Evolutionary conservation across 1,284 basidiomycete genomes (phyloP).

Genomic region (Porodaedalea pini): DNA sequence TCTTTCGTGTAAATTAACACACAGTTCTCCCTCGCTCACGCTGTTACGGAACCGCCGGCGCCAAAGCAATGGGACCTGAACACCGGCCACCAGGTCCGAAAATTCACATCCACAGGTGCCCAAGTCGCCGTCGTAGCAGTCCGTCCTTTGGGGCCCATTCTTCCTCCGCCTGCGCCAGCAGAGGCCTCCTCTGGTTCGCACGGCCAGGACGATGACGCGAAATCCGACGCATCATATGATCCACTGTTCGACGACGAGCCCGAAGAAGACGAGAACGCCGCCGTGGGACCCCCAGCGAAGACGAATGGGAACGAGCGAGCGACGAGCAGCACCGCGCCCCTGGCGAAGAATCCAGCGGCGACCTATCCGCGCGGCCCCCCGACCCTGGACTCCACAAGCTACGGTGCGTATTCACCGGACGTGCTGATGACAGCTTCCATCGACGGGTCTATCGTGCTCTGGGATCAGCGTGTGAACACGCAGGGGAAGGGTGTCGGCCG

Average conservation of each 20-base stretch:
- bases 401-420: slow-evolving; percentile 73
- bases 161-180: slow-evolving; percentile 30
- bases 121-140: slow-evolving; percentile 84
- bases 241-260: slow-evolving; percentile 78
- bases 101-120: slow-evolving; percentile 80
- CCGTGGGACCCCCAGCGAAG: slow-evolving; percentile 3
- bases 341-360: slow-evolving; percentile 18
- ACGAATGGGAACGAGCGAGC: neutral
- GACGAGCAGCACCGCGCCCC: neutral
- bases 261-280: slow-evolving; percentile 40
- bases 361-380: slow-evolving; percentile 70
- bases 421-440: slow-evolving; percentile 86
- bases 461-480: slow-evolving; percentile 77
- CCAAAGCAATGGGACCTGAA: slow-evolving; percentile 96
- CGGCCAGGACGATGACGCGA: slow-evolving; percentile 51
- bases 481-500: slow-evolving; percentile 74
- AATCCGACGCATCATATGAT: slow-evolving; percentile 74
- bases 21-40: neutral
- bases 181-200: slow-evolving; percentile 19
- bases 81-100: slow-evolving; percentile 77
- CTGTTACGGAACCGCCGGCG: neutral
- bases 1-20: slow-evolving; percentile 23
- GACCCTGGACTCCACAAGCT: slow-evolving; percentile 58
- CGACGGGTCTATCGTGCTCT: slow-evolving; percentile 90
- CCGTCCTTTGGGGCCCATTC: slow-evolving; percentile 55